A percentile compares a stretch with the other conserved stretches of the same genome.
phyloP scores from a whole-genome alignment of 306 rosid genomes.

The Ormosia semicastrata region DNA sequence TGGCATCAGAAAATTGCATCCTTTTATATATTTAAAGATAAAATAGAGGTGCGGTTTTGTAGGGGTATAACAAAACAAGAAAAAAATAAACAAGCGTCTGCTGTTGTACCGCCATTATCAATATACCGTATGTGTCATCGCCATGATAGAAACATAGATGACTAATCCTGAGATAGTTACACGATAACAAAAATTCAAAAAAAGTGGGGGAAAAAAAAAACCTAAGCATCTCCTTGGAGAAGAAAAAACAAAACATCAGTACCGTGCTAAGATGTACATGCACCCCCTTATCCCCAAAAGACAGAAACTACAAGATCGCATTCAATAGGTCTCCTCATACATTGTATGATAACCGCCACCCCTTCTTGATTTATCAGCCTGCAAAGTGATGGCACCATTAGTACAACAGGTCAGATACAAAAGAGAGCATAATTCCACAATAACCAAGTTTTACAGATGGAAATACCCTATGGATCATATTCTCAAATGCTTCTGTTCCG shows the following conservation, averaged over 20 bases:
- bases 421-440: not conserved
- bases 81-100: not conserved
- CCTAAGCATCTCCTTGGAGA: not conserved
- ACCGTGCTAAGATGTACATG: constrained; percentile 25
- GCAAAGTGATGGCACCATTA: constrained; percentile 27
- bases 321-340: constrained; percentile 37
- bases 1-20: not conserved
- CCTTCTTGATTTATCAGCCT: constrained; percentile 73
- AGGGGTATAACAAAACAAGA: not conserved
- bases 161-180: constrained; percentile 20
- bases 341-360: constrained; percentile 26
- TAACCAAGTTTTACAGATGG: constrained; percentile 3
- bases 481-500: constrained; percentile 71
- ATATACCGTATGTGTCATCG: constrained; percentile 14
- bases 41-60: not conserved
- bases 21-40: not conserved
- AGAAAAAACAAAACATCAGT: constrained; percentile 4
- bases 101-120: constrained; percentile 8
- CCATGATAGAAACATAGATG: constrained; percentile 17
- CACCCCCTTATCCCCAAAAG: constrained; percentile 9
- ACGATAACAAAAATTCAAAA: not conserved
- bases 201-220: not conserved
- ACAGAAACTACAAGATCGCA: constrained; percentile 18
- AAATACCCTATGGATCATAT: constrained; percentile 69
- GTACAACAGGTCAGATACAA: not conserved